Conservation (phyloP, 2,329 filamentous ascomycete species). For the Fusarium secorum region DNA sequence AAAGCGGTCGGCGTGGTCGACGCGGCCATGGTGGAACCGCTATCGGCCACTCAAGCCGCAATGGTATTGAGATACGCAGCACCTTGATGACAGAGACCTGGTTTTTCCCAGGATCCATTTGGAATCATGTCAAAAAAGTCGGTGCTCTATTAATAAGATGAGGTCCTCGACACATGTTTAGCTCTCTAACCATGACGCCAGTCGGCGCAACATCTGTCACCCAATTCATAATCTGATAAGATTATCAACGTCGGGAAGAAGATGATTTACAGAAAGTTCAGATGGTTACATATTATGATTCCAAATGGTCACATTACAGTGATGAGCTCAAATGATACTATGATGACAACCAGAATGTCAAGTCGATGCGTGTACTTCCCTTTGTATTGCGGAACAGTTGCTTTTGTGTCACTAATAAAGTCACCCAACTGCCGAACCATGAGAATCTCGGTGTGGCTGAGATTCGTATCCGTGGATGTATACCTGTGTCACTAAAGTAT, state of each 20-base stretch:
- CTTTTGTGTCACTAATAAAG: neutral
- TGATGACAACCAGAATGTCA: neutral
- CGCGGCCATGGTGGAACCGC: slow-evolving; percentile 35
- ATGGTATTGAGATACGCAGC: slow-evolving; percentile 14
- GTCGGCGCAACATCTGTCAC: slow-evolving; percentile 34
- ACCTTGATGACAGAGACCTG: slow-evolving; percentile 37
- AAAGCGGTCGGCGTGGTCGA: slow-evolving; percentile 30
- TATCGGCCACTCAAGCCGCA: slow-evolving; percentile 18
- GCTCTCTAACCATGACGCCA: neutral
- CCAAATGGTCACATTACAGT: neutral
- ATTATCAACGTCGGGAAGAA: slow-evolving; percentile 13
- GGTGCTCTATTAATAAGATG: neutral
- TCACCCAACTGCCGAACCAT: neutral
- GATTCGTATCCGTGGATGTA: neutral
- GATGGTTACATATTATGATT: neutral
- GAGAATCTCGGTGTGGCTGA: neutral
- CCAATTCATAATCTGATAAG: slow-evolving; percentile 35
- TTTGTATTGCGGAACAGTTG: neutral
- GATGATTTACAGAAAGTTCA: neutral
- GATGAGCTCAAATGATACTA: neutral
- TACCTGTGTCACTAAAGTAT: neutral
- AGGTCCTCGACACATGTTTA: neutral
- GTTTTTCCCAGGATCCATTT: slow-evolving; percentile 17
- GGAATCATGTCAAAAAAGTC: slow-evolving; percentile 17
- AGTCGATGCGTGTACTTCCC: neutral